Conservation (phyloP, 139 green algal species). For the Eudorina sp. region DNA sequence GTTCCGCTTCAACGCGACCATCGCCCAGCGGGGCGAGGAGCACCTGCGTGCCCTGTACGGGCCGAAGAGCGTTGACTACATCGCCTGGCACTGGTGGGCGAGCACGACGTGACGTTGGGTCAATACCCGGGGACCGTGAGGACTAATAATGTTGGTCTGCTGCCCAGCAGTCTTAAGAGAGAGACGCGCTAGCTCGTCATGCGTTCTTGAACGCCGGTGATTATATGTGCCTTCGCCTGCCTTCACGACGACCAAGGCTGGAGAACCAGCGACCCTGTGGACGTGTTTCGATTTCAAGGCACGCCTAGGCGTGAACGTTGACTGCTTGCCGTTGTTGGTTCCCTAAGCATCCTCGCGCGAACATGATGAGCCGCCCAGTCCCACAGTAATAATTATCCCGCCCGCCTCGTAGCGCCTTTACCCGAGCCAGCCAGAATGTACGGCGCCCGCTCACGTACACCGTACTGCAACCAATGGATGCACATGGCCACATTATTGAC, state of each 20-base stretch:
- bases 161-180: background rate
- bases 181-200: too few relatives aligned
- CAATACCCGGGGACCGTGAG: background rate
- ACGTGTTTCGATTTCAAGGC: background rate
- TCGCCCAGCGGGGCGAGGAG: background rate
- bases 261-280: background rate
- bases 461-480: too few relatives aligned
- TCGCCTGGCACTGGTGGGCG: conserved; percentile 12
- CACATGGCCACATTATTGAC: background rate
- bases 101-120: background rate
- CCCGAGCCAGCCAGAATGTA: too few relatives aligned
- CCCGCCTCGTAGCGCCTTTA: too few relatives aligned
- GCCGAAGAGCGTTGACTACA: background rate
- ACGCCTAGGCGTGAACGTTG: too few relatives aligned
- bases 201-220: too few relatives aligned
- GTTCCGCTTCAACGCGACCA: background rate
- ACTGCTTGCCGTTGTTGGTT: too few relatives aligned
- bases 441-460: too few relatives aligned
- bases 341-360: too few relatives aligned
- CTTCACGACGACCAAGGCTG: background rate
- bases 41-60: background rate
- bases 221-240: background rate
- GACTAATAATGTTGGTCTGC: background rate
- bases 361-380: too few relatives aligned
- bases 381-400: too few relatives aligned